Evolutionary conservation across 495 filamentous ascomycete species (phyloP).

Genomic region (Penicillium goetzii): DNA sequence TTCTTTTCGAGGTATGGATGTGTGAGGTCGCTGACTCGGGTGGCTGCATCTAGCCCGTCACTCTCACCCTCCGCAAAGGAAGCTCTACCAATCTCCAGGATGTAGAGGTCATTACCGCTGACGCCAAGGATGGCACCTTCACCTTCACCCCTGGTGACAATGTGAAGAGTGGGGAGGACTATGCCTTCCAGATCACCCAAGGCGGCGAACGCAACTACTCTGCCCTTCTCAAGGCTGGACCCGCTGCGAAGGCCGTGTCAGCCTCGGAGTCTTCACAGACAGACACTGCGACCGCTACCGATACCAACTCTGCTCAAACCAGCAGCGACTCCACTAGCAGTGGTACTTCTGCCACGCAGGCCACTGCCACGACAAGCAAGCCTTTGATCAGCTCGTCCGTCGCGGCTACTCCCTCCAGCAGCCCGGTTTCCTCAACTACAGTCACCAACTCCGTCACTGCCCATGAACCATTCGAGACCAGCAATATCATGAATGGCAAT

Average conservation of each 20-base stretch:
- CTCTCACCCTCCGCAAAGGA: slow-evolving; percentile 51
- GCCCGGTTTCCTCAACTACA: slow-evolving; percentile 12
- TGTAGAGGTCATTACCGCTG: slow-evolving; percentile 43
- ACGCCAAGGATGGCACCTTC: slow-evolving; percentile 42
- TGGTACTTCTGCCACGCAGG: slow-evolving; percentile 3
- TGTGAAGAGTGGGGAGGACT: slow-evolving; percentile 44
- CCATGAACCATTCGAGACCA: slow-evolving; percentile 10
- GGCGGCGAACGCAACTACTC: slow-evolving; percentile 49
- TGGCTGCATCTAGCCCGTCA: slow-evolving; percentile 38
- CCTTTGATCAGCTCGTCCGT: slow-evolving; percentile 28
- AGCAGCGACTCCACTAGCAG: slow-evolving; percentile 7
- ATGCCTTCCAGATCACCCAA: slow-evolving; percentile 53
- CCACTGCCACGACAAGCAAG: slow-evolving; percentile 23
- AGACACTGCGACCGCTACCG: slow-evolving; percentile 17
- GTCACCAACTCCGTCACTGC: slow-evolving; percentile 17
- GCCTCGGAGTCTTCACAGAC: slow-evolving; percentile 19
- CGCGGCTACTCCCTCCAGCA: slow-evolving; percentile 24
- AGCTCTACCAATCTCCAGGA: slow-evolving; percentile 40
- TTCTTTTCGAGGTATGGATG: neutral
- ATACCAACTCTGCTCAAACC: neutral
- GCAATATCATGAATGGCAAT: slow-evolving; percentile 17
- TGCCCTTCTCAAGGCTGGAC: slow-evolving; percentile 41
- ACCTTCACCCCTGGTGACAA: slow-evolving; percentile 46
- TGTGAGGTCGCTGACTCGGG: neutral
- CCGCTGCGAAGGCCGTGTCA: slow-evolving; percentile 13